phyloP scores from a whole-genome alignment of 202 grass and related monocot genomes.

The Saccharum hybrid region DNA sequence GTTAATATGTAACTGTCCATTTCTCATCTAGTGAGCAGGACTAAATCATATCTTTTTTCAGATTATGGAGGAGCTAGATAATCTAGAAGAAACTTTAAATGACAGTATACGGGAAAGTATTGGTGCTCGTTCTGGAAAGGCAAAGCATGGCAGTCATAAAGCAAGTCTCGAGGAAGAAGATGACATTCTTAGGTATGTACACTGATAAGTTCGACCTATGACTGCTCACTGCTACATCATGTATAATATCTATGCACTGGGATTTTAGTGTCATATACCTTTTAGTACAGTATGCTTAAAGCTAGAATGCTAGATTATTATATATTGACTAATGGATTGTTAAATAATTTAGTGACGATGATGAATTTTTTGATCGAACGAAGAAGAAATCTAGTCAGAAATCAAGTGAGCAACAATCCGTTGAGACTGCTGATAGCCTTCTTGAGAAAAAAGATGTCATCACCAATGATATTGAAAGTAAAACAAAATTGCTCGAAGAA shows the following conservation, averaged over 20 bases:
- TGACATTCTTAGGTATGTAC: conserved; percentile 61
- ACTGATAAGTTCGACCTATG: conserved; percentile 32
- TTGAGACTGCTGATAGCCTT: conserved; percentile 95
- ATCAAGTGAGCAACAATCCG: conserved; percentile 59
- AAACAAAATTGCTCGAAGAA: conserved; percentile 74
- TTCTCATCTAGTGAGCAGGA: conserved; percentile 28
- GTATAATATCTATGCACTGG: conserved; percentile 22
- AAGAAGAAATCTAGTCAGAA: conserved; percentile 68
- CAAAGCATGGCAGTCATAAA: conserved; percentile 61
- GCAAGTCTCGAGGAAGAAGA: conserved; percentile 77
- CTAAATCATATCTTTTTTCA: conserved; percentile 44
- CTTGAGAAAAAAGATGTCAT: conserved; percentile 86
- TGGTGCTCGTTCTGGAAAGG: conserved; percentile 81
- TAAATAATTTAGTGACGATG: conserved; percentile 72
- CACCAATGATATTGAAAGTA: conserved; percentile 71
- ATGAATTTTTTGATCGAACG: conserved; percentile 97
- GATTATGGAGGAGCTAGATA: conserved; percentile 97
- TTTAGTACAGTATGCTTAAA: conserved; percentile 13
- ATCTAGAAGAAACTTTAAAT: conserved; percentile 98
- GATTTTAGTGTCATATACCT: neutral
- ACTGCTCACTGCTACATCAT: conserved; percentile 6
- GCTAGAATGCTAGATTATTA: neutral
- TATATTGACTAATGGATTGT: conserved; percentile 21
- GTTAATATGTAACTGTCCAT: conserved; percentile 18
- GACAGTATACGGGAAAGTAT: conserved; percentile 96